Conservation (phyloP, 2,329 filamentous ascomycete species). For the Exutisphaerella laricina region DNA sequence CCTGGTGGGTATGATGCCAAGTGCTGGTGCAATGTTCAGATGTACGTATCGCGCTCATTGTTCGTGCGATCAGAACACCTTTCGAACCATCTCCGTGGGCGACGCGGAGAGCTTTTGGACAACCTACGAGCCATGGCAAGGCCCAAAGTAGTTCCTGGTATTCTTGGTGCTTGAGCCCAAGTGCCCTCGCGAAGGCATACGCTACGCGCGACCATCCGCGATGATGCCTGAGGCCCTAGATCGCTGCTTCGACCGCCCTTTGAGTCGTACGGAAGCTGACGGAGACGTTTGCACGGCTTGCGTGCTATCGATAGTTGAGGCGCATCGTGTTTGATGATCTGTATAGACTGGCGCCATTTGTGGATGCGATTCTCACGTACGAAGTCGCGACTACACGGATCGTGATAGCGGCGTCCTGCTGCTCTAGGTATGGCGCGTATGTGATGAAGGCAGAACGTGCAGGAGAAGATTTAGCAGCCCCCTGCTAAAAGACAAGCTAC, state of each 20-base stretch:
- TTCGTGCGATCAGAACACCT: background rate
- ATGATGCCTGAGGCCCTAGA: slow-evolving; percentile 10
- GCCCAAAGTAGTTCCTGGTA: background rate
- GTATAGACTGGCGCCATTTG: slow-evolving; percentile 4
- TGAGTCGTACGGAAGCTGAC: slow-evolving; percentile 12
- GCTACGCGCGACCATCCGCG: no score
- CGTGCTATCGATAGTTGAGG: slow-evolving; percentile 13
- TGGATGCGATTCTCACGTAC: slow-evolving; percentile 8
- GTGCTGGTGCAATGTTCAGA: no score
- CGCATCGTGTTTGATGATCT: slow-evolving; percentile 8
- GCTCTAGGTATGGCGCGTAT: slow-evolving; percentile 7
- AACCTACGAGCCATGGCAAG: background rate
- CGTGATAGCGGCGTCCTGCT: slow-evolving; percentile 7
- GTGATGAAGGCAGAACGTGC: slow-evolving; percentile 8
- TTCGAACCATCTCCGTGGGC: background rate
- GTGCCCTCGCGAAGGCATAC: no score
- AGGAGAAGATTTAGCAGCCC: slow-evolving; percentile 10
- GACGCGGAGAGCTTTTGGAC: background rate
- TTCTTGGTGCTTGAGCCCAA: background rate
- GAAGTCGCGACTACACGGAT: slow-evolving; percentile 7
- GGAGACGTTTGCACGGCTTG: no score
- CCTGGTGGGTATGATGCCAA: no score
- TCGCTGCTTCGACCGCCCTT: no score
- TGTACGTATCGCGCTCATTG: background rate
- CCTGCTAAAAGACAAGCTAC: slow-evolving; percentile 10